These are phyloP conservation scores for Picea glauca DNA, from an alignment of 75 land plant species.

Conservation along the genomic window DNA sequence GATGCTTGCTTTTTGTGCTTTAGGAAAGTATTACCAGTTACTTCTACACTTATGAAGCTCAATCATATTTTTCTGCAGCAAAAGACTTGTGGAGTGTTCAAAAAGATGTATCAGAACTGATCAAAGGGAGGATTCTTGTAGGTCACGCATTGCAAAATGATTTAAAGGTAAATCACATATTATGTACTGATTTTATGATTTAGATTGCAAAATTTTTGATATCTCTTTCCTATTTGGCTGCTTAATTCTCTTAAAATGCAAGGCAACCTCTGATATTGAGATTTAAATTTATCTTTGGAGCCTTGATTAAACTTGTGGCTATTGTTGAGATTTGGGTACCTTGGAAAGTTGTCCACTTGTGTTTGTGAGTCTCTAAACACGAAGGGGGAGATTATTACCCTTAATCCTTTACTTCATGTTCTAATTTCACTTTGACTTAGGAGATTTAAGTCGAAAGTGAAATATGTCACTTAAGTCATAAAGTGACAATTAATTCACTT, in stretches of 20 bases:
- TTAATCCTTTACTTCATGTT: no score
- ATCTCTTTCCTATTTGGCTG: neutral
- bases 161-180: conserved; percentile 58
- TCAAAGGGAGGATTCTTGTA: conserved; percentile 78
- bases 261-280: neutral
- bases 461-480: no score
- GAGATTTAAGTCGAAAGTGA: no score
- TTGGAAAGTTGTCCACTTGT: no score
- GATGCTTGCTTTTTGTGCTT: neutral
- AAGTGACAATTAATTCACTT: no score
- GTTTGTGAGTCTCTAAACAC: no score
- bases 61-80: conserved; percentile 44
- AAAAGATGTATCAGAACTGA: conserved; percentile 77
- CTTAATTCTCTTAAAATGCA: neutral
- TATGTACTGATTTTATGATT: neutral
- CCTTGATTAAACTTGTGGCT: neutral
- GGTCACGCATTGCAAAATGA: conserved; percentile 94
- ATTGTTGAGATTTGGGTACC: neutral
- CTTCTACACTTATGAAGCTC: neutral
- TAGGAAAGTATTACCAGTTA: neutral
- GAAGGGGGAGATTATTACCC: no score
- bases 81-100: conserved; percentile 71
- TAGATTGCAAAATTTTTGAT: neutral
- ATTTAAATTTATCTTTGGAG: no score
- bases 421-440: no score